Base-by-base conservation (phyloP, 768 basidiomycete species). In the Neoboletus brunneissimus region DNA sequence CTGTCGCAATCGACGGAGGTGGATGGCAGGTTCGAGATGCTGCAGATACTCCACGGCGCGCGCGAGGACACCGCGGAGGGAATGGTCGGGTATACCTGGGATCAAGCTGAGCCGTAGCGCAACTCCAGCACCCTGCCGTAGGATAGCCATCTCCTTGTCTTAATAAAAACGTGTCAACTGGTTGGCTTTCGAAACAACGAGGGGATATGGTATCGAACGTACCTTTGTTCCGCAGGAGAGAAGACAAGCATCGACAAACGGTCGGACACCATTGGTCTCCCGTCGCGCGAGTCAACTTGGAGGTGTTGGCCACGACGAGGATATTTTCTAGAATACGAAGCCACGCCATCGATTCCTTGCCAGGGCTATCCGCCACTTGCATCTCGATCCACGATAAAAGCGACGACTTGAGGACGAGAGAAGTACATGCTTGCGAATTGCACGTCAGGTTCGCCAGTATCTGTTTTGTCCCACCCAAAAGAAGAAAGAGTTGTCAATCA, bases 341-440 rank as follows among this genome's bases (percentile, higher is more conserved):
- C 87, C 88, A 91, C 5, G 80, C 82, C 13, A 86, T 63, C 10
- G 73, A 72, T 57, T 85, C 81, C 0, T 69, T 72, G n/a, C 61
- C 56, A 1, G 43, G 23, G 2, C 25, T 53, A 13, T 58, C 53
- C 35, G 48, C 44, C 10, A 90, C 64, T 63, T 91, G 89, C 73
- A 89, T 84, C 66, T 89, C 86, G 25, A 95, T 84, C 94, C 94
- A 98, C 0, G 85, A 72, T 3, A 96, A 73, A 9, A 95, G 75
- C 1, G 83, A 81, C 0, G 87, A 85, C 61, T 86, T 86, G 48
- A 91, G 76, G 12, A 93, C 73, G 42, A 96, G 76, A 0, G 88
- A 87, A 12, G 79, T 83, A 8, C 84, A 79, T 0, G 91, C 91
- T 60, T 87, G 83, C 0, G 73, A 60, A 62, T 89, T 86, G 63